Evolutionary conservation across 1,284 basidiomycete species (phyloP).

Genomic region (Ustilago hordei): DNA sequence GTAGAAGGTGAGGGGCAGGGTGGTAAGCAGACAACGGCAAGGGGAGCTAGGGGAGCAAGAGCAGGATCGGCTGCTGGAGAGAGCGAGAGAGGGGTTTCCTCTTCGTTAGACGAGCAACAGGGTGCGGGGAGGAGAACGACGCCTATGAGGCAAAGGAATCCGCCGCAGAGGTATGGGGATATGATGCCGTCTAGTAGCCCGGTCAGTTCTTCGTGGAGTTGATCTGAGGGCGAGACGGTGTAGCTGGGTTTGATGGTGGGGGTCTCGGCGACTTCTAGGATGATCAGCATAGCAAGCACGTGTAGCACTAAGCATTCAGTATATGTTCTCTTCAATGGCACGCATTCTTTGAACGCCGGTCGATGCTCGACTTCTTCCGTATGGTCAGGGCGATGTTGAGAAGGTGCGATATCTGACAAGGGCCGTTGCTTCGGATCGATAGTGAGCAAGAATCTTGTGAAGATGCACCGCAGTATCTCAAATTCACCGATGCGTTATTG

Average conservation of each 20-base stretch:
- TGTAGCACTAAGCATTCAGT: not conserved
- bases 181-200: not conserved
- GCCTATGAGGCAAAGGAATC: slow-evolving; percentile 25
- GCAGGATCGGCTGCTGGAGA: slow-evolving; percentile 7
- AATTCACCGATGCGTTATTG: slow-evolving; percentile 21
- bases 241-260: not conserved
- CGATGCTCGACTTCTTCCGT: not conserved
- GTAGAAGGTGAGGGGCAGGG: not conserved
- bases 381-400: not conserved
- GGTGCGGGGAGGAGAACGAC: slow-evolving; percentile 17
- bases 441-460: not conserved
- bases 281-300: slow-evolving; percentile 1
- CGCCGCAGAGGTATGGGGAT: slow-evolving; percentile 26
- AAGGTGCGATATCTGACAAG: not conserved
- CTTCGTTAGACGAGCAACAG: slow-evolving; percentile 10
- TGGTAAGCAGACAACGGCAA: not conserved
- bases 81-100: slow-evolving; percentile 5
- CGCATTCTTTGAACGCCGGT: not conserved
- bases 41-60: not conserved
- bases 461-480: slow-evolving; percentile 32
- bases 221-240: not conserved
- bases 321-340: not conserved
- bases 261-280: not conserved
- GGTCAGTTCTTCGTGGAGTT: not conserved
- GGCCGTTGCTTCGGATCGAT: not conserved